These are phyloP conservation scores for Fusarium irregulare DNA, from an alignment of 2,329 filamentous ascomycete genomes.

Conservation along the genomic window DNA sequence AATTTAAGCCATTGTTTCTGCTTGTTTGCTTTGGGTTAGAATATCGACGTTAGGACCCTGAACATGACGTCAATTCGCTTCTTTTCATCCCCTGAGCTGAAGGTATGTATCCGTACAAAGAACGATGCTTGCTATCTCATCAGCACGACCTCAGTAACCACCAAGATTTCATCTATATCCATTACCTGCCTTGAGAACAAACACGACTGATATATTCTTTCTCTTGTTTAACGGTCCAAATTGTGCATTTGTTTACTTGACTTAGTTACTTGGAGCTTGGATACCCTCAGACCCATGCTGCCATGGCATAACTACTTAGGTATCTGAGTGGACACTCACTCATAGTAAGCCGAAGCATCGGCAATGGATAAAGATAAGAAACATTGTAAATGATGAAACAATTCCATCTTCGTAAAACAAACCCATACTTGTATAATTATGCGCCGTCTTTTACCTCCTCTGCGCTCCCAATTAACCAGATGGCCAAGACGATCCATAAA, in stretches of 20 bases:
- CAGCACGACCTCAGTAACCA: neutral
- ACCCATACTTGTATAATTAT: neutral
- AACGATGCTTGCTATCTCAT: neutral
- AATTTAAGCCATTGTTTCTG: constrained; percentile 5
- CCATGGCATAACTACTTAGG: neutral
- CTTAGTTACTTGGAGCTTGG: neutral
- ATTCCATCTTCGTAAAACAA: neutral
- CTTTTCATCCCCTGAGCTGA: constrained; percentile 3
- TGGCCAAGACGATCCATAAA: neutral
- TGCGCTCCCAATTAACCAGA: neutral
- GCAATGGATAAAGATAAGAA: neutral
- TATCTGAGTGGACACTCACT: neutral
- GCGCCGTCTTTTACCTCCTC: neutral
- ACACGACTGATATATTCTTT: too few relatives aligned
- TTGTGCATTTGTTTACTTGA: neutral
- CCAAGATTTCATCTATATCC: neutral
- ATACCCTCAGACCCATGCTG: neutral
- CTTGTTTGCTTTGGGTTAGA: constrained; percentile 4
- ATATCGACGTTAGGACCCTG: constrained; percentile 6
- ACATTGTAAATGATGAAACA: neutral
- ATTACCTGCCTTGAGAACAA: neutral
- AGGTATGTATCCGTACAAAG: neutral
- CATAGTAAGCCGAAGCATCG: neutral
- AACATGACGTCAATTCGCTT: constrained; percentile 28
- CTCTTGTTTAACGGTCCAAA: neutral